phyloP scores from a whole-genome alignment of 2,329 filamentous ascomycete species.

The Hypoxylon sp. region DNA sequence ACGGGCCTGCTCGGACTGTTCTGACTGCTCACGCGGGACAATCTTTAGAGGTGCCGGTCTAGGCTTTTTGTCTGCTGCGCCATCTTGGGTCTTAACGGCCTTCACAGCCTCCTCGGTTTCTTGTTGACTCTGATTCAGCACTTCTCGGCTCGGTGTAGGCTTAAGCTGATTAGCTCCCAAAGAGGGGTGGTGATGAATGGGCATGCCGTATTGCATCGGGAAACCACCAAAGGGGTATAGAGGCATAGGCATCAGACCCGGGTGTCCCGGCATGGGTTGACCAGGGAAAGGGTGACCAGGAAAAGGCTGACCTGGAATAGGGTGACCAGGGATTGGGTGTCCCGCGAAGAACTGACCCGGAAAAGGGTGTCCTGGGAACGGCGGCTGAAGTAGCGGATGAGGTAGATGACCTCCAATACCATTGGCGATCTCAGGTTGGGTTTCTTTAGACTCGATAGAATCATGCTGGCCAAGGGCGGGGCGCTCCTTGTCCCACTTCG shows the following conservation, averaged over 20 bases:
- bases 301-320: conserved; percentile 35
- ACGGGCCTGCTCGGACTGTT: conserved; percentile 56
- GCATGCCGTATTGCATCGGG: conserved; percentile 38
- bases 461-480: conserved; percentile 38
- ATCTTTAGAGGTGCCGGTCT: conserved; percentile 47
- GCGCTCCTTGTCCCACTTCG: conserved; percentile 59
- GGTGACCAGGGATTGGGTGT: conserved; percentile 33
- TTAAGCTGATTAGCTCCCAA: conserved; percentile 20
- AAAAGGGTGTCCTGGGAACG: conserved; percentile 32
- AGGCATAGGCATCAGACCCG: conserved; percentile 44
- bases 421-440: conserved; percentile 21
- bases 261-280: too few relatives aligned
- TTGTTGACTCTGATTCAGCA: too few relatives aligned
- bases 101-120: conserved; percentile 17
- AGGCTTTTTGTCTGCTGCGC: conserved; percentile 43
- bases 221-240: conserved; percentile 40
- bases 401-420: conserved; percentile 23
- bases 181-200: conserved; percentile 23
- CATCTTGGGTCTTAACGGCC: conserved; percentile 33
- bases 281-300: conserved; percentile 35
- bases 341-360: too few relatives aligned
- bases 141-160: too few relatives aligned
- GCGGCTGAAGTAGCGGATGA: conserved; percentile 34
- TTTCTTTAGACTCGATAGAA: conserved; percentile 39
- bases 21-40: conserved; percentile 56